Base-by-base conservation (phyloP, 2,329 filamentous ascomycete genomes). In the Penicillium paneum region DNA sequence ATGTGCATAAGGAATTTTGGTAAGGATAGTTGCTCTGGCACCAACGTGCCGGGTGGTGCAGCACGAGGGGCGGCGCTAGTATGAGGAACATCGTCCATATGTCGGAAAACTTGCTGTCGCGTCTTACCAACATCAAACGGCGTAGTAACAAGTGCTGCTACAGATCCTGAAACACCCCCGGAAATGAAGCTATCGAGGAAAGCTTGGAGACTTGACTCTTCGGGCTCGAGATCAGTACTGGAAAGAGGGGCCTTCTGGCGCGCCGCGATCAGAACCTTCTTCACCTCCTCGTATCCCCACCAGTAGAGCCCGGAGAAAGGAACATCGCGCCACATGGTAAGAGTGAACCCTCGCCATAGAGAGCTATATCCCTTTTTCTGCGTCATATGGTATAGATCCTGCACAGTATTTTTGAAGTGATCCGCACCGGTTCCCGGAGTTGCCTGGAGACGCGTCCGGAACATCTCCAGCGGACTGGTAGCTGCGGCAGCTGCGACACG, bases 81-180 rank as follows among this genome's bases (percentile, higher is more conserved):
- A 15, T 26, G 56, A 3, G 67, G 59, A 2, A 65, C 44, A 45
- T 79, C 76, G 6, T 74, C 74, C 40, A 73, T 68, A 58, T 94
- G 86, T 44, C 83, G 82, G 64, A 87, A 87, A 0, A 97, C 87
- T 71, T 99, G 94, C 55, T 92, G 92, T 19, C 94, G 82, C 5
- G 94, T 99, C 78, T 99, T 99, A 64, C 94, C 94, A 0, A 99
- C 94, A 67, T 99, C 94, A 65, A 99, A 99, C 0, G 94, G 94
- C 55, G 90, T 97, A 0, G 94, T 99, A 19, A 94, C 80, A 21
- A 97, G 82, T 1, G 93, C 92, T 0, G 94, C 91, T 28, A 94
- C 81, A 0, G 89, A 88, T 4, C 94, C 94, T 0, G 92, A 94
- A 2, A 83, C 72, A 0, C 91, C 91, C 17, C 94, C 94, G 0